A percentile compares a stretch with the other conserved stretches of the same genome.
These are phyloP conservation scores for Ceratobasidium sp. DNA, from an alignment of 1,284 basidiomycete genomes.

Conservation along the genomic window DNA sequence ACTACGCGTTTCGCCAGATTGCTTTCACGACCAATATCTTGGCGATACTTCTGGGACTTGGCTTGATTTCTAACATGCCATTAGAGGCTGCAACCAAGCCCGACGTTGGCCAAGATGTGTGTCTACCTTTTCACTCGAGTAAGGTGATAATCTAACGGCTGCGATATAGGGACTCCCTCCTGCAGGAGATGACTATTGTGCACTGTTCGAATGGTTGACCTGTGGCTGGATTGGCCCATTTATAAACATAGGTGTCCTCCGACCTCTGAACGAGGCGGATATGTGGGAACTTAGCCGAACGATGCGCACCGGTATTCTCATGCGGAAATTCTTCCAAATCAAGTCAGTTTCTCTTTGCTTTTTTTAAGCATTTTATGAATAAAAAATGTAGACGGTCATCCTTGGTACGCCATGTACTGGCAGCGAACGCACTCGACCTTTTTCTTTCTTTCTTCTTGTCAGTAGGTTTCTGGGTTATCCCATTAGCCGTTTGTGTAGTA, in stretches of 20 bases:
- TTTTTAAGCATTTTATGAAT: not conserved
- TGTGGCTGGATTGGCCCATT: constrained; percentile 43
- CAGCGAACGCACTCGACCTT: constrained; percentile 44
- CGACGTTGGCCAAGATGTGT: constrained; percentile 73
- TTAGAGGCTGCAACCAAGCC: constrained; percentile 49
- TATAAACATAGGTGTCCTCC: constrained; percentile 27
- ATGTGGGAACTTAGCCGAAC: constrained; percentile 44
- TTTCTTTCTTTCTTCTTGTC: constrained; percentile 16
- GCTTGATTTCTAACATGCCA: constrained; percentile 58
- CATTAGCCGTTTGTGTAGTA: not conserved
- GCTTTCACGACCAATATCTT: constrained; percentile 61
- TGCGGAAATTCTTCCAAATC: constrained; percentile 41
- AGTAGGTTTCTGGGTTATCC: not conserved
- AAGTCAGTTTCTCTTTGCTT: not conserved
- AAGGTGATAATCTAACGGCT: not conserved
- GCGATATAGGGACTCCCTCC: constrained; percentile 27
- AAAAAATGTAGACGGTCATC: constrained; percentile 9
- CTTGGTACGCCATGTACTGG: constrained; percentile 25
- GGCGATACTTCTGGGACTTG: constrained; percentile 71
- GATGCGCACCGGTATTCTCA: constrained; percentile 29
- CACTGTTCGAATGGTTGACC: constrained; percentile 39
- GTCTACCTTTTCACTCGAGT: constrained; percentile 62
- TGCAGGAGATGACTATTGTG: constrained; percentile 38
- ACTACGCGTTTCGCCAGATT: too few relatives aligned
- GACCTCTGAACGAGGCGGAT: constrained; percentile 39